phyloP scores from a whole-genome alignment of 352 stramenopile genomes.

The Pythium chondricola region DNA sequence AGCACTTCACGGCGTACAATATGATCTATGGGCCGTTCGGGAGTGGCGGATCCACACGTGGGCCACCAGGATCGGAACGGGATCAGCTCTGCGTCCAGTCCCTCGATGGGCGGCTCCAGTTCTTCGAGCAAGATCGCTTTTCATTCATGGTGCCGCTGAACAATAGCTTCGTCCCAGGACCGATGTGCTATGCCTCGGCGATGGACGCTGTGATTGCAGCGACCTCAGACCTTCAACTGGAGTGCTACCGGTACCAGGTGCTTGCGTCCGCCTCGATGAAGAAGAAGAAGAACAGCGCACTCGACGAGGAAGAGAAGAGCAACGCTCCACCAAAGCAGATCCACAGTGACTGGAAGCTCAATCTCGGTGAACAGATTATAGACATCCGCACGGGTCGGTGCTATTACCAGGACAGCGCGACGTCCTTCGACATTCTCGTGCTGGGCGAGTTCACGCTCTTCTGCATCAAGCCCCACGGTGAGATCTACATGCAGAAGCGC shows the following conservation, averaged over 20 bases:
- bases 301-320: conserved; percentile 39
- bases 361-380: conserved; percentile 51
- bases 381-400: conserved; percentile 51
- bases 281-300: conserved; percentile 38
- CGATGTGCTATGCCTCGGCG: conserved; percentile 68
- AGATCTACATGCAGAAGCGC: conserved; percentile 72
- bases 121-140: conserved; percentile 89
- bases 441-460: conserved; percentile 81
- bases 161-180: conserved; percentile 72
- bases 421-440: conserved; percentile 78
- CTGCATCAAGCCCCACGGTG: conserved; percentile 67
- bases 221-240: conserved; percentile 76
- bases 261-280: conserved; percentile 69
- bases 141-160: conserved; percentile 83
- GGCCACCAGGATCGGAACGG: conserved; percentile 17
- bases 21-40: conserved; percentile 84
- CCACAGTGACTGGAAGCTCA: conserved; percentile 65
- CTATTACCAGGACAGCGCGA: conserved; percentile 38
- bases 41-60: conserved; percentile 6
- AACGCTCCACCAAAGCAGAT: conserved; percentile 27
- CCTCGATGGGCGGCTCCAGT: conserved; percentile 86
- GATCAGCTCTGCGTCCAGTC: conserved; percentile 90
- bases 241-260: conserved; percentile 87
- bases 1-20: conserved; percentile 90
- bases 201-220: conserved; percentile 81